Evolutionary conservation across 2,329 filamentous ascomycete genomes (phyloP).

Genomic region (Microsporum ferrugineum): DNA sequence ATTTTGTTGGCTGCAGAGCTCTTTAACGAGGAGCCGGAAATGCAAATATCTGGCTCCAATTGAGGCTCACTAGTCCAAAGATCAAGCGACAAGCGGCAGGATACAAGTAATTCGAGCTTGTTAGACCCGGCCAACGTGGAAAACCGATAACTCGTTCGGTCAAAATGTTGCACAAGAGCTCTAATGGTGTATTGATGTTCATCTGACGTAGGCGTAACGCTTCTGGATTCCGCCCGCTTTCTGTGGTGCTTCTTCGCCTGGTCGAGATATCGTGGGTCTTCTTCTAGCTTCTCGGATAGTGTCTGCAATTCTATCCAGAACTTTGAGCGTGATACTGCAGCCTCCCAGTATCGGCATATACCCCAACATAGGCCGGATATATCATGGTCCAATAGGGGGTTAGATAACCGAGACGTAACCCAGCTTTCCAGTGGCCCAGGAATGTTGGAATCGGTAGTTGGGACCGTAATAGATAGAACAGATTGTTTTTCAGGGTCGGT

Average conservation of each 20-base stretch:
- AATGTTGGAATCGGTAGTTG: conserved; percentile 14
- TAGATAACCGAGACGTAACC: conserved; percentile 26
- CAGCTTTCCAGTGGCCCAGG: conserved; percentile 25
- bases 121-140: conserved; percentile 12
- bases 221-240: conserved; percentile 8
- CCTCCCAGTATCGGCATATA: conserved; percentile 34
- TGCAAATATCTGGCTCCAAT: conserved; percentile 27
- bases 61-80: conserved; percentile 33
- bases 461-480: conserved; percentile 24
- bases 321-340: conserved; percentile 26
- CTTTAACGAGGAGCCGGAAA: conserved; percentile 15
- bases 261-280: not conserved
- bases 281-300: not conserved
- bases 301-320: conserved; percentile 23
- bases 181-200: conserved; percentile 18
- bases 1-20: conserved; percentile 18
- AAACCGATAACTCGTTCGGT: conserved; percentile 28
- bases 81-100: conserved; percentile 27
- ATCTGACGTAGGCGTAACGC: not conserved
- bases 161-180: conserved; percentile 26
- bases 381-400: conserved; percentile 27
- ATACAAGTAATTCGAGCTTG: conserved; percentile 21
- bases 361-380: conserved; percentile 34
- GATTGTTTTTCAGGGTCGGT: conserved; percentile 27
- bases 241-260: conserved; percentile 10